Percentiles rank a stretch among this genome's conserved stretches.
These are phyloP conservation scores for Triticum aestivum DNA, from an alignment of 176 grass and related monocot species.

Conservation along the genomic window DNA sequence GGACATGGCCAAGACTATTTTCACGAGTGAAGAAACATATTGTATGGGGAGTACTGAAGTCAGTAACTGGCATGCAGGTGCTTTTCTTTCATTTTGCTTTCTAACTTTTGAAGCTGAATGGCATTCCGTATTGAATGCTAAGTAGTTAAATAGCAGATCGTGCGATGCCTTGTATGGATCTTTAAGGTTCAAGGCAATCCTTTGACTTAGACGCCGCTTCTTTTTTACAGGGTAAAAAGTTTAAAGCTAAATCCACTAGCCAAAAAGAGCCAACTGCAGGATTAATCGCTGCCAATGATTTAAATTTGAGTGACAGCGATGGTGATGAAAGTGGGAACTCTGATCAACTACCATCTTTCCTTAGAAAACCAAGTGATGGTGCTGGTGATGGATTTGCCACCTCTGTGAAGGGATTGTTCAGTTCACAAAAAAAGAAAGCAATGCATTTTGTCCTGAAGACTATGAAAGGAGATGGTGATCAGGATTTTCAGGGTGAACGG, in stretches of 20 bases:
- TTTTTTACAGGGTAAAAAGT: constrained; percentile 84
- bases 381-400: constrained; percentile 94
- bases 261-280: constrained; percentile 52
- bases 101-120: constrained; percentile 4
- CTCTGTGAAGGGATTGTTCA: constrained; percentile 91
- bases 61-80: constrained; percentile 96
- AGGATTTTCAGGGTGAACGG: constrained; percentile 83
- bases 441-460: constrained; percentile 84
- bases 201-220: constrained; percentile 26
- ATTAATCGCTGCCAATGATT: constrained; percentile 48
- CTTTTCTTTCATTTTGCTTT: constrained; percentile 35
- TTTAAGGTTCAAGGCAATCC: background rate
- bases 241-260: constrained; percentile 82
- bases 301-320: constrained; percentile 79
- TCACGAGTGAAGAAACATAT: constrained; percentile 95
- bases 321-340: constrained; percentile 60
- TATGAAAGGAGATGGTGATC: constrained; percentile 76
- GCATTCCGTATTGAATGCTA: constrained; percentile 7
- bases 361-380: constrained; percentile 73
- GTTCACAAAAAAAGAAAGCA: constrained; percentile 76
- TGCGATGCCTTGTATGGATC: constrained; percentile 25
- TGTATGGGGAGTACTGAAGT: constrained; percentile 93
- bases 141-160: constrained; percentile 15
- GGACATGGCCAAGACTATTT: constrained; percentile 89
- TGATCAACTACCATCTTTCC: constrained; percentile 68